phyloP scores from a whole-genome alignment of 306 rosid species.

The Lathyrus sativus region DNA sequence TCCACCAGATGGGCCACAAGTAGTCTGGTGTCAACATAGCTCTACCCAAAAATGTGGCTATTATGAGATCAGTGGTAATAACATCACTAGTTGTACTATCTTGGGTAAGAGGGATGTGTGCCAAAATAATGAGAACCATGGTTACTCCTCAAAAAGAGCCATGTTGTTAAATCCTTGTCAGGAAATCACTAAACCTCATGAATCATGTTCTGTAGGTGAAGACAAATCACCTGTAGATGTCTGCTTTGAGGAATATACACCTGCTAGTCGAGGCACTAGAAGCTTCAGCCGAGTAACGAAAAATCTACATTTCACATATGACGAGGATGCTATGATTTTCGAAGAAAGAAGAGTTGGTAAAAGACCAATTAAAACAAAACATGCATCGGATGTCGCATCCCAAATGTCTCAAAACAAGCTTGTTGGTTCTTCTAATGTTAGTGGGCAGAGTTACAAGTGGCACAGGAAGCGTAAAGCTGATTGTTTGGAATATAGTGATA shows the following conservation, averaged over 20 bases:
- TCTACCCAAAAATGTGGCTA: constrained; percentile 79
- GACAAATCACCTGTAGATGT: constrained; percentile 51
- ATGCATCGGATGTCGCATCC: constrained; percentile 42
- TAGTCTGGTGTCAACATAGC: constrained; percentile 74
- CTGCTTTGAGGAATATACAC: constrained; percentile 46
- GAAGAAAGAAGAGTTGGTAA: constrained; percentile 41
- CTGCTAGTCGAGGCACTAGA: constrained; percentile 51
- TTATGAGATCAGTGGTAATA: constrained; percentile 69
- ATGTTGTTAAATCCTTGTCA: constrained; percentile 47
- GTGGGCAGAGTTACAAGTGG: constrained; percentile 42
- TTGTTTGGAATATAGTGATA: constrained; percentile 55
- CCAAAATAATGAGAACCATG: constrained; percentile 47
- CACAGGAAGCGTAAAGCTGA: constrained; percentile 38
- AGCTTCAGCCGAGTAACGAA: constrained; percentile 61
- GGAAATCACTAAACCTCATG: constrained; percentile 35
- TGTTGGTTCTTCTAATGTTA: constrained; percentile 44
- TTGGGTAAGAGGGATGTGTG: constrained; percentile 51
- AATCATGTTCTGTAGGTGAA: constrained; percentile 47
- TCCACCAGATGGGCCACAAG: constrained; percentile 68
- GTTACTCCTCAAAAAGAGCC: constrained; percentile 63
- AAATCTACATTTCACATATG: constrained; percentile 51
- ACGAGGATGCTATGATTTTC: constrained; percentile 48
- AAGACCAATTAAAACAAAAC: constrained; percentile 42
- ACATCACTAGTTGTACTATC: constrained; percentile 31
- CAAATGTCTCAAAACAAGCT: constrained; percentile 39